A percentile compares a stretch with the other conserved stretches of the same genome.
Evolutionary conservation across 768 basidiomycete species (phyloP).

Genomic region (Lentinula detonsa): DNA sequence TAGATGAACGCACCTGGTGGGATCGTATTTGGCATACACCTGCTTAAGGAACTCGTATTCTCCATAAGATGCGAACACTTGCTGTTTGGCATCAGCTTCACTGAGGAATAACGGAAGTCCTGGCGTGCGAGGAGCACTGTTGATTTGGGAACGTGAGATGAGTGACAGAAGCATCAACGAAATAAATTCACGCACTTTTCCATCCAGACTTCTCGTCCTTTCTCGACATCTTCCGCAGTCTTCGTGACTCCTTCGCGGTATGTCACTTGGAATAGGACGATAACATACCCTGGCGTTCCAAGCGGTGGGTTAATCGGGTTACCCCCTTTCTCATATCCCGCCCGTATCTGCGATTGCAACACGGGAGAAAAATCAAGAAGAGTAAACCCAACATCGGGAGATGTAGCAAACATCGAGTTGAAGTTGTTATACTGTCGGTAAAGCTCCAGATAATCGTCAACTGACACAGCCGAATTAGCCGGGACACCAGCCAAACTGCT

Average conservation of each 20-base stretch:
- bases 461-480: not conserved
- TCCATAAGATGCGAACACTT: constrained; percentile 35
- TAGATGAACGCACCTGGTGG: constrained; percentile 23
- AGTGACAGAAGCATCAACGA: no score
- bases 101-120: constrained; percentile 34
- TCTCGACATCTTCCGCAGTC: constrained; percentile 18
- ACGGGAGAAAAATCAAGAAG: constrained; percentile 34
- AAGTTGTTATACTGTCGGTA: constrained; percentile 25
- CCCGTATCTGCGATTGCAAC: constrained; percentile 24
- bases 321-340: constrained; percentile 25
- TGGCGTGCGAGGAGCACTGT: constrained; percentile 25
- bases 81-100: constrained; percentile 31
- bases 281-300: constrained; percentile 22
- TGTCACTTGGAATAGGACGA: constrained; percentile 26
- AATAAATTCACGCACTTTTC: constrained; percentile 18
- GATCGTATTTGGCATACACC: constrained; percentile 38
- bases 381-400: constrained; percentile 17
- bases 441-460: constrained; percentile 22
- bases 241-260: constrained; percentile 12
- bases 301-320: constrained; percentile 29
- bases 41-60: constrained; percentile 26
- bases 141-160: not conserved
- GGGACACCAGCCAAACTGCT: constrained; percentile 22
- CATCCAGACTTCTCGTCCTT: constrained; percentile 20
- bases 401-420: constrained; percentile 12